Percentiles rank a stretch among this genome's conserved stretches.
phyloP scores from a whole-genome alignment of 805 yeast genomes.

The Yarrowia sp. region DNA sequence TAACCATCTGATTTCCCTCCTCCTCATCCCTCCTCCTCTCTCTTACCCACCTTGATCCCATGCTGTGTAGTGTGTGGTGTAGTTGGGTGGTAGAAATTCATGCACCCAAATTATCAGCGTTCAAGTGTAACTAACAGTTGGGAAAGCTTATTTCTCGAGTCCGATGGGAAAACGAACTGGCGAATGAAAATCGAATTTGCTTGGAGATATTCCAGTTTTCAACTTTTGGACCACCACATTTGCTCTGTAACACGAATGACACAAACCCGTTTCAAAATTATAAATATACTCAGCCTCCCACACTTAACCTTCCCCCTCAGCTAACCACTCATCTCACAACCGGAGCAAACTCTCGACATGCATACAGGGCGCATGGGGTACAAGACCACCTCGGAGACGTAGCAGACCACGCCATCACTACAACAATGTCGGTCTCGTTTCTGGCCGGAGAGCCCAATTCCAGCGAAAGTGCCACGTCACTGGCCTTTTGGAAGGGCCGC shows the following conservation, averaged over 20 bases:
- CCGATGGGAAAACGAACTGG: too few relatives aligned
- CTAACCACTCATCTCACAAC: not conserved
- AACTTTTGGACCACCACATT: not conserved
- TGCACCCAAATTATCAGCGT: conserved; percentile 4
- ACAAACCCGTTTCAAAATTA: not conserved
- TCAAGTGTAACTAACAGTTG: not conserved
- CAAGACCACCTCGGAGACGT: not conserved
- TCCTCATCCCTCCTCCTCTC: not conserved
- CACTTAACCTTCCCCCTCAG: not conserved
- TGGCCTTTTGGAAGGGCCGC: conserved; percentile 20
- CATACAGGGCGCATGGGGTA: not conserved
- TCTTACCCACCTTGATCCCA: conserved; percentile 15
- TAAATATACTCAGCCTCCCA: too few relatives aligned
- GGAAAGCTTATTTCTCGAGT: not conserved
- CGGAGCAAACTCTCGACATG: not conserved
- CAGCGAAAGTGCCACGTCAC: conserved; percentile 18
- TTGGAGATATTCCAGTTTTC: too few relatives aligned
- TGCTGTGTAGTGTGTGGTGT: not conserved
- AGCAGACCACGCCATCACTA: not conserved
- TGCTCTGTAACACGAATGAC: not conserved
- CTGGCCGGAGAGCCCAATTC: conserved; percentile 83
- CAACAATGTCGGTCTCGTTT: conserved; percentile 37
- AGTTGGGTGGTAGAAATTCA: not conserved
- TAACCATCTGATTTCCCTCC: not conserved
- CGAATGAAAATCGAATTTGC: too few relatives aligned